phyloP scores from a whole-genome alignment of 148 eudicot species.

The Talinum fruticosum region DNA sequence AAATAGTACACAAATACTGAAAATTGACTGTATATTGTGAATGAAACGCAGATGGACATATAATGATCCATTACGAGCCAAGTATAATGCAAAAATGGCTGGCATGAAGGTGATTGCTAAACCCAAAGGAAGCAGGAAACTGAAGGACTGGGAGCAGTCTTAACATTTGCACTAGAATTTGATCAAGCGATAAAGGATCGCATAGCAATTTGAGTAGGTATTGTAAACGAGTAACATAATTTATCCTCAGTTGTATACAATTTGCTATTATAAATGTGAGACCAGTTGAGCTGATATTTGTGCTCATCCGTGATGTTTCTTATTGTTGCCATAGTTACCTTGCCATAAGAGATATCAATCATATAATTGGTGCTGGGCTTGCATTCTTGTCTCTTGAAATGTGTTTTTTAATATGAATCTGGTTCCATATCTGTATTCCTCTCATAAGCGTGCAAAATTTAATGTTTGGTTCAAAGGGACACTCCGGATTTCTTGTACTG shows the following conservation, averaged over 20 bases:
- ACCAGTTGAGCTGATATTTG: neutral
- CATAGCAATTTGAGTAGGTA: neutral
- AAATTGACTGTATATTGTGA: constrained; percentile 9
- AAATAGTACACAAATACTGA: neutral
- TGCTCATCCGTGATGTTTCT: neutral
- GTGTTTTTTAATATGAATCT: no score
- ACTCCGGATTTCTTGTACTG: no score
- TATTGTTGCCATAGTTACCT: neutral
- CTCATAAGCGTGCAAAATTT: no score
- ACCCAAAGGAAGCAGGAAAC: constrained; percentile 68
- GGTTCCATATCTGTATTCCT: no score
- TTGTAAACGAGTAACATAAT: constrained; percentile 9
- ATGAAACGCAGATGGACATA: constrained; percentile 56
- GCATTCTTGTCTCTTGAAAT: no score
- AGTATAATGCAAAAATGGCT: constrained; percentile 76
- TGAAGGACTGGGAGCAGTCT: constrained; percentile 63
- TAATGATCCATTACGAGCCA: constrained; percentile 62
- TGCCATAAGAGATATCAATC: neutral
- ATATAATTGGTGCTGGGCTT: no score
- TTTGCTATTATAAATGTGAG: neutral
- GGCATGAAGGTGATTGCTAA: constrained; percentile 62
- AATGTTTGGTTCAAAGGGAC: no score
- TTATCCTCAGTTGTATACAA: neutral
- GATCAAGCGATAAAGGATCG: neutral
- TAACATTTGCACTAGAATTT: neutral